Evolutionary conservation across 441 rosid genomes (phyloP).

Genomic region (Populus tomentosa): DNA sequence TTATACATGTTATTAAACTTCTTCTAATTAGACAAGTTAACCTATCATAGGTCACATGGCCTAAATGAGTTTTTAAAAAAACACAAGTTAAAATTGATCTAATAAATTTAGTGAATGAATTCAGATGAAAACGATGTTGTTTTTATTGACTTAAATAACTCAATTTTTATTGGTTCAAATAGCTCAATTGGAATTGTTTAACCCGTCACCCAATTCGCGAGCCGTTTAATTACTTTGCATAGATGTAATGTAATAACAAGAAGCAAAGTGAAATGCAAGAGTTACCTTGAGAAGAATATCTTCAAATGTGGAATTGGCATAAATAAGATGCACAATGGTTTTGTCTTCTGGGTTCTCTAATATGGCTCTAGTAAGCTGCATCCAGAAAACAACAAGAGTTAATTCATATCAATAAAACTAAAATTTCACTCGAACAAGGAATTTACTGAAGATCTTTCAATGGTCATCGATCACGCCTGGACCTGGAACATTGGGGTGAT

Average conservation of each 20-base stretch:
- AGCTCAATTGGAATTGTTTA: too few species aligned
- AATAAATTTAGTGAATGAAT: too few species aligned
- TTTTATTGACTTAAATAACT: too few species aligned
- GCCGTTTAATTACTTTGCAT: too few species aligned
- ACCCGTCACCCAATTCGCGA: too few species aligned
- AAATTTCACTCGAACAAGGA: background rate
- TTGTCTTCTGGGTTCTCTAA: slow-evolving; percentile 71
- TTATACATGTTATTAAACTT: too few species aligned
- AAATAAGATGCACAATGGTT: slow-evolving; percentile 63
- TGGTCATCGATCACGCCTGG: background rate
- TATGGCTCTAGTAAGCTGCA: slow-evolving; percentile 76
- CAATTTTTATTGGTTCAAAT: too few species aligned
- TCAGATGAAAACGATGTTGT: too few species aligned
- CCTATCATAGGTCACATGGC: too few species aligned
- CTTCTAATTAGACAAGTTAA: too few species aligned
- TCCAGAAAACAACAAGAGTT: background rate
- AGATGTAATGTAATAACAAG: background rate
- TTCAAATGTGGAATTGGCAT: slow-evolving; percentile 66
- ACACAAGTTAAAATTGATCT: too few species aligned
- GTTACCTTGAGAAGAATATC: slow-evolving; percentile 79
- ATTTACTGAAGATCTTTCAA: background rate
- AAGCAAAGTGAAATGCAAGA: background rate
- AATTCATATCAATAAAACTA: background rate
- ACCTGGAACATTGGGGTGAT: slow-evolving; percentile 95
- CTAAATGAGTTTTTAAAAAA: too few species aligned